phyloP scores from a whole-genome alignment of 805 yeast species.

The Nakazawaea wickerhamii region DNA sequence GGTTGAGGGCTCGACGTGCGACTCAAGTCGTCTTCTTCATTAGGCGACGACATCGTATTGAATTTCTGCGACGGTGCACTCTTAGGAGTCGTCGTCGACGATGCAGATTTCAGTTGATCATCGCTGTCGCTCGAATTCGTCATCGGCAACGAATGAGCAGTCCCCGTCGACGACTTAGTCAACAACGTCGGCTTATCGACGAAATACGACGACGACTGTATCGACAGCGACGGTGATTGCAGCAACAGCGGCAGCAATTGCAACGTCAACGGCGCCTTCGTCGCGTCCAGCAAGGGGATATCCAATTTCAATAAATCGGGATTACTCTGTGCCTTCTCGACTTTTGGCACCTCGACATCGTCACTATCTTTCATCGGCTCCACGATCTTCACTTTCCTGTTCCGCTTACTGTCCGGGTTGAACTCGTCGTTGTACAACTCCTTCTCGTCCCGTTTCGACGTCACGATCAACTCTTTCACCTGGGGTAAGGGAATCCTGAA shows the following conservation, averaged over 20 bases:
- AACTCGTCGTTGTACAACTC: conserved; percentile 63
- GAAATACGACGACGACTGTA: conserved; percentile 20
- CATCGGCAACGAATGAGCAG: conserved; percentile 34
- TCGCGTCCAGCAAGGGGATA: not conserved
- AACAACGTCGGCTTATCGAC: conserved; percentile 38
- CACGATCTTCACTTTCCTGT: conserved; percentile 44
- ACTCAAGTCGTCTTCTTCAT: conserved; percentile 2
- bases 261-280: conserved; percentile 1
- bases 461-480: conserved; percentile 44
- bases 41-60: conserved; percentile 2
- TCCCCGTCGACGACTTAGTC: conserved; percentile 46
- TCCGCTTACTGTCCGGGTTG: conserved; percentile 47
- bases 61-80: not conserved
- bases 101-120: not conserved
- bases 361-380: conserved; percentile 8
- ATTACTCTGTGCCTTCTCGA: not conserved
- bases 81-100: conserved; percentile 1
- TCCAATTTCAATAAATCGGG: conserved; percentile 1
- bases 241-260: conserved; percentile 4
- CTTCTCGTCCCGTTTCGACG: conserved; percentile 21
- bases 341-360: not conserved
- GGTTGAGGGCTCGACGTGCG: not conserved
- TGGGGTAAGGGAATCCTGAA: conserved; percentile 76
- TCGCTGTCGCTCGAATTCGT: not conserved
- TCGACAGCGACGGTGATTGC: conserved; percentile 10